These are phyloP conservation scores for Aureobasidium subglaciale DNA, from an alignment of 2,329 filamentous ascomycete species.

Conservation along the genomic window DNA sequence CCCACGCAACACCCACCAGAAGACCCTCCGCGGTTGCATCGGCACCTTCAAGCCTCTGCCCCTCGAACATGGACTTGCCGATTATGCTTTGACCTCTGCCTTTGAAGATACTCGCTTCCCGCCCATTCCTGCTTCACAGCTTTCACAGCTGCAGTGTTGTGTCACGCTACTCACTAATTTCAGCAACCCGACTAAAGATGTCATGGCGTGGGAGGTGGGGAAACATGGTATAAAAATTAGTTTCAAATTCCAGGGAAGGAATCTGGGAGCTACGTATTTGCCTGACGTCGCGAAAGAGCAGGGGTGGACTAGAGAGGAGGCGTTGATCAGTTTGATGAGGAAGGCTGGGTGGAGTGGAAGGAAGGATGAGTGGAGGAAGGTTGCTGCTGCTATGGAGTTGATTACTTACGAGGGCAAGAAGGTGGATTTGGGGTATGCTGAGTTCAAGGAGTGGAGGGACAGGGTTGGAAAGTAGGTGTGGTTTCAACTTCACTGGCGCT, in stretches of 20 bases:
- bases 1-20: constrained; percentile 45
- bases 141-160: constrained; percentile 61
- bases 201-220: constrained; percentile 81
- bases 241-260: constrained; percentile 65
- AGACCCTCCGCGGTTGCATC: constrained; percentile 83
- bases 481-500: not conserved
- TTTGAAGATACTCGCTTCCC: constrained; percentile 58
- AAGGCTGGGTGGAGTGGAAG: constrained; percentile 86
- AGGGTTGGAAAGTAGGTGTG: not conserved
- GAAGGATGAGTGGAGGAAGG: constrained; percentile 62
- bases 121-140: constrained; percentile 60
- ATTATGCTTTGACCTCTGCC: constrained; percentile 76
- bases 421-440: constrained; percentile 59
- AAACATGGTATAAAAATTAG: constrained; percentile 80
- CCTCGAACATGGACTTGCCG: constrained; percentile 63
- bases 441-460: constrained; percentile 73
- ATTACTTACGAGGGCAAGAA: constrained; percentile 84
- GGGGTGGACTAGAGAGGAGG: constrained; percentile 91
- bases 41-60: constrained; percentile 81
- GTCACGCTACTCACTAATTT: constrained; percentile 65
- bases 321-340: constrained; percentile 78
- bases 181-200: constrained; percentile 51
- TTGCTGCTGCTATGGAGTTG: constrained; percentile 63
- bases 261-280: constrained; percentile 82
- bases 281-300: constrained; percentile 89